Evolutionary conservation across 73 alveolate species (phyloP).

Genomic region (Urostyla sp.): DNA sequence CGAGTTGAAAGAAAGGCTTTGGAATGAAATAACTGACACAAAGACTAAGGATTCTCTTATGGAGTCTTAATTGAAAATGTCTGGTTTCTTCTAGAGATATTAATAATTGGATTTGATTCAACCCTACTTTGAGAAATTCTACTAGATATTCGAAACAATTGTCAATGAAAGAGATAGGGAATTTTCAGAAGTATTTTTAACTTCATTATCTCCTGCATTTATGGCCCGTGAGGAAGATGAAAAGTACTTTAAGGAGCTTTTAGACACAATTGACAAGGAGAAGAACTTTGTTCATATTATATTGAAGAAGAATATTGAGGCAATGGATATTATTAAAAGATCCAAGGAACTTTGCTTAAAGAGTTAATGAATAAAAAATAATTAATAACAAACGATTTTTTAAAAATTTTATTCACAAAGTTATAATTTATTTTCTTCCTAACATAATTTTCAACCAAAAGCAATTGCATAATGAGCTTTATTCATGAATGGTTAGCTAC

Average conservation of each 20-base stretch:
- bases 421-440: background rate
- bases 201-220: conserved; percentile 44
- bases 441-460: too few relatives aligned
- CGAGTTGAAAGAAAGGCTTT: conserved; percentile 18
- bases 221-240: conserved; percentile 50
- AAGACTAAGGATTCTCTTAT: conserved; percentile 23
- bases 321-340: conserved; percentile 31
- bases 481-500: background rate
- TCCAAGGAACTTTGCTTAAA: conserved; percentile 14
- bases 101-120: conserved; percentile 9
- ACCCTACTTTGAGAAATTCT: conserved; percentile 46
- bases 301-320: conserved; percentile 35
- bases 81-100: conserved; percentile 42
- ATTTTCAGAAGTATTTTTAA: background rate
- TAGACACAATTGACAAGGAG: conserved; percentile 24
- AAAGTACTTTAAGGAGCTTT: background rate
- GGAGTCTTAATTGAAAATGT: background rate
- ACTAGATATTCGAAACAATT: conserved; percentile 6
- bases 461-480: conserved; percentile 19
- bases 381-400: background rate
- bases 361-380: background rate
- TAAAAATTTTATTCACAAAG: background rate
- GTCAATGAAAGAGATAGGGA: conserved; percentile 37
- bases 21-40: conserved; percentile 20
- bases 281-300: conserved; percentile 14